These are phyloP conservation scores for apple (Malus domestica) DNA, from an alignment of 306 rosid species.

Conservation along the genomic window ASM211411v1 NC_041803.1:43597501-43598000, in stretches of 20 bases:
- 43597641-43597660: conserved; percentile 61
- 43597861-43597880: background rate
- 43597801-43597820: background rate
- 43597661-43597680: conserved; percentile 55
- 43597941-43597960: background rate
- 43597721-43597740: conserved; percentile 27
- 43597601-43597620: conserved; percentile 76
- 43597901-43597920: background rate
- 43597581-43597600: conserved; percentile 65
- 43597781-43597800: too few species aligned
- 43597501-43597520: conserved; percentile 64
- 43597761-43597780: background rate
- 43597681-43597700: conserved; percentile 30
- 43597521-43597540: conserved; percentile 78
- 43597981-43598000: background rate
- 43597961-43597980: background rate
- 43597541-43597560: conserved; percentile 85
- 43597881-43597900: background rate
- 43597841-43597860: background rate
- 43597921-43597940: background rate
- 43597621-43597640: conserved; percentile 70
- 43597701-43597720: conserved; percentile 31
- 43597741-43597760: background rate
- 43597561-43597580: conserved; percentile 82
- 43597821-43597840: background rate